A percentile compares a stretch with the other conserved stretches of the same genome.
Conservation (phyloP, 192 early-diverging fungal species). For the Jimgerdemannia lactiflua region DNA sequence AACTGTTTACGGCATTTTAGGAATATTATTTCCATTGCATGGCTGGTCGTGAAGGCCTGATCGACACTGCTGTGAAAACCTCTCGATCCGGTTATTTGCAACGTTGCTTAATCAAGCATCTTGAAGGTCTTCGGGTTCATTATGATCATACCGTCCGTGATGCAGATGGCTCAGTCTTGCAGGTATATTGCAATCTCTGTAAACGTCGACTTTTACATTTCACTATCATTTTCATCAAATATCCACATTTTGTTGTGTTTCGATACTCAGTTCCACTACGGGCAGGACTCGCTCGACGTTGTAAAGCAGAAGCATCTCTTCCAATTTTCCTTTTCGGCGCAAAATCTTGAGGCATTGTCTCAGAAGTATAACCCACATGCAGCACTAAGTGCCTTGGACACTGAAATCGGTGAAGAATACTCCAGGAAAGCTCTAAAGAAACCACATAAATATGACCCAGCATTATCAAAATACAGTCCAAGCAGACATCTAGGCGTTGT, state of each 20-base stretch:
- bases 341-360: conserved; percentile 82
- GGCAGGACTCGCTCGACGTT: conserved; percentile 97
- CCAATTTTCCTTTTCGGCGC: conserved; percentile 91
- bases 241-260: background rate
- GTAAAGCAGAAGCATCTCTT: conserved; percentile 88
- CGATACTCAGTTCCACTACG: conserved; percentile 89
- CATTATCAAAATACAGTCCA: conserved; percentile 79
- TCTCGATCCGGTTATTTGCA: conserved; percentile 98
- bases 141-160: conserved; percentile 99
- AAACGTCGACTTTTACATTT: no score
- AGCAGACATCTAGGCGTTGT: conserved; percentile 84
- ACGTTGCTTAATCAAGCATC: conserved; percentile 98
- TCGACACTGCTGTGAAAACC: conserved; percentile 99
- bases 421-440: conserved; percentile 79
- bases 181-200: conserved; percentile 1
- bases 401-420: conserved; percentile 67
- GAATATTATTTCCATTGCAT: conserved; percentile 93
- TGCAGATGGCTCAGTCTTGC: conserved; percentile 85
- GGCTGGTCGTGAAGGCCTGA: conserved; percentile 99
- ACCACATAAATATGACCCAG: conserved; percentile 68
- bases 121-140: conserved; percentile 92
- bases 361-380: conserved; percentile 76
- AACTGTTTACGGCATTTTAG: background rate
- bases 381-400: conserved; percentile 64
- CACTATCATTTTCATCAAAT: no score